A percentile compares a stretch with the other conserved stretches of the same genome.
Evolutionary conservation across 140 eudicot species (phyloP).

Genomic region (Senecio squalidus): DNA sequence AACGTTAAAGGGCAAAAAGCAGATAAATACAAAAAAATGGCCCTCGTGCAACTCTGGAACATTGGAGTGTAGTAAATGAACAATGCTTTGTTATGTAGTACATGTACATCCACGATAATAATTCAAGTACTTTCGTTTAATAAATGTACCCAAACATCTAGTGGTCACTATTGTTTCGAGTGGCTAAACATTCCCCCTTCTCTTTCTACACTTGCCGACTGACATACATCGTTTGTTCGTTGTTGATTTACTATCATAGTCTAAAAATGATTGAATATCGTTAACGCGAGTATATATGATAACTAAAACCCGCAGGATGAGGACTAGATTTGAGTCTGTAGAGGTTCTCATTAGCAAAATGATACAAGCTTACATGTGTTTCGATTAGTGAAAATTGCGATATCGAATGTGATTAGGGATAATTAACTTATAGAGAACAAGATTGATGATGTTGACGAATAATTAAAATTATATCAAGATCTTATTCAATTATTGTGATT

Average conservation of each 20-base stretch:
- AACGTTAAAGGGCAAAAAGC: slow-evolving; percentile 11
- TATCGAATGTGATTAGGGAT: too few species aligned
- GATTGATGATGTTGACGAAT: slow-evolving; percentile 5
- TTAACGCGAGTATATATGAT: too few species aligned
- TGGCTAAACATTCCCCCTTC: slow-evolving; percentile 19
- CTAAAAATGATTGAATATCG: too few species aligned
- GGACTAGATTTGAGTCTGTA: too few species aligned
- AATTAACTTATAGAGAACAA: not conserved
- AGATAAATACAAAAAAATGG: slow-evolving; percentile 33
- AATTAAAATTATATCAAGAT: slow-evolving; percentile 3
- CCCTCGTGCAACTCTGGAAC: slow-evolving; percentile 44
- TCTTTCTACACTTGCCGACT: not conserved
- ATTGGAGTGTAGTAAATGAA: slow-evolving; percentile 31
- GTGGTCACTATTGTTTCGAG: slow-evolving; percentile 19
- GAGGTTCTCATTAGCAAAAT: too few species aligned
- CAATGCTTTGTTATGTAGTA: slow-evolving; percentile 16
- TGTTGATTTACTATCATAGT: too few species aligned
- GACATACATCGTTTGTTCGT: slow-evolving; percentile 4
- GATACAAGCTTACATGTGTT: too few species aligned
- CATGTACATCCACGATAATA: slow-evolving; percentile 33
- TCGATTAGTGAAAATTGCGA: too few species aligned
- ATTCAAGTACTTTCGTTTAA: slow-evolving; percentile 16
- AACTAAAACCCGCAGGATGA: too few species aligned
- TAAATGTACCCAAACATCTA: slow-evolving; percentile 17
- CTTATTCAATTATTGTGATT: slow-evolving; percentile 22